Percentiles rank a stretch among this genome's conserved stretches.
Conservation (phyloP, 148 eudicot genomes). For the Nepenthes gracilis region DNA sequence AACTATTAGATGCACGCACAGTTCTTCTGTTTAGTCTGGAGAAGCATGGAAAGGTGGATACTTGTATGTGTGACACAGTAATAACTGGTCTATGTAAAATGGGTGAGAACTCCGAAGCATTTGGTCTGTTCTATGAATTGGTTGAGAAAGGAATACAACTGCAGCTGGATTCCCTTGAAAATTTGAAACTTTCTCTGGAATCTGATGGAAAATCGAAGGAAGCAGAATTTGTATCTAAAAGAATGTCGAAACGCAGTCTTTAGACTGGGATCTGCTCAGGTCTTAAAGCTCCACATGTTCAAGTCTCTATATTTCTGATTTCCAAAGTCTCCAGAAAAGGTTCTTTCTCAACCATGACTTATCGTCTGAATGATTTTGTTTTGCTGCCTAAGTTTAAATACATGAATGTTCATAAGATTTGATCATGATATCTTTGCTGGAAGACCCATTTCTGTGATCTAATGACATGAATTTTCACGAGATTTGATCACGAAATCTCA, state of each 20-base stretch:
- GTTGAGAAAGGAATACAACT: slow-evolving; percentile 22
- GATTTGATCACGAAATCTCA: too few species aligned
- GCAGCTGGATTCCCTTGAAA: slow-evolving; percentile 21
- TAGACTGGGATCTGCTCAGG: background rate
- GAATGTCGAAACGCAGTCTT: slow-evolving; percentile 11
- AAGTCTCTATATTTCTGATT: too few species aligned
- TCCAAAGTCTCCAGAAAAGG: too few species aligned
- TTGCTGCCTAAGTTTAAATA: too few species aligned
- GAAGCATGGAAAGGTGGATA: slow-evolving; percentile 15
- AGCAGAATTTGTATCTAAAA: slow-evolving; percentile 32
- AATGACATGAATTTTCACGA: too few species aligned
- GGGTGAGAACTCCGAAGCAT: slow-evolving; percentile 19
- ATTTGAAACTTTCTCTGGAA: slow-evolving; percentile 18
- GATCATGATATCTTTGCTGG: too few species aligned
- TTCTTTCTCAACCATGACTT: too few species aligned
- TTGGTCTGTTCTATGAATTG: slow-evolving; percentile 26
- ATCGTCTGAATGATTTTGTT: too few species aligned
- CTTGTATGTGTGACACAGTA: slow-evolving; percentile 10
- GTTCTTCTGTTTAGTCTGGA: slow-evolving; percentile 18
- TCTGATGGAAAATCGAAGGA: slow-evolving; percentile 28
- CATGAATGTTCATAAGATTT: too few species aligned
- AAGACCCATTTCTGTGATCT: too few species aligned
- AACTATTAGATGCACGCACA: slow-evolving; percentile 19
- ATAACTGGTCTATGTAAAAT: slow-evolving; percentile 24
- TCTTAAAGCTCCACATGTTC: too few species aligned